Evolutionary conservation across 2,329 filamentous ascomycete genomes (phyloP).

Genomic region (Calonectria honghensis): DNA sequence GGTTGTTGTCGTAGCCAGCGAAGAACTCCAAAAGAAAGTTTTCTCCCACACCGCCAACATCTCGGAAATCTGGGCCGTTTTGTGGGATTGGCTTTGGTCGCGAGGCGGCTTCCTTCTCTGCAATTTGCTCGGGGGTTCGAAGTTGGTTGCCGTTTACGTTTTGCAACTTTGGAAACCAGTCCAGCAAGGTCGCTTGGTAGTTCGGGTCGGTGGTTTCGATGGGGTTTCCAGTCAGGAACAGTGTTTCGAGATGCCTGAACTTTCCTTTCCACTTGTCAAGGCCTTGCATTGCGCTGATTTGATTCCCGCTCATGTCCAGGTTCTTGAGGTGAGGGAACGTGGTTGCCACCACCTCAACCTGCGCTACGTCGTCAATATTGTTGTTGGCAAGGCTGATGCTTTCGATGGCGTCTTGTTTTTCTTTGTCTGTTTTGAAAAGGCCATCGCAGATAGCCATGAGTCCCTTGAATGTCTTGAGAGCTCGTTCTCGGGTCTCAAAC

Average conservation of each 20-base stretch:
- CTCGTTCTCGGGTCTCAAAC: slow-evolving; percentile 81
- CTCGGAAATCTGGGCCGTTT: slow-evolving; percentile 81
- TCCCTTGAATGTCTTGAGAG: slow-evolving; percentile 92
- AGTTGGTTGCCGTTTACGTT: slow-evolving; percentile 85
- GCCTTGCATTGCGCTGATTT: slow-evolving; percentile 79
- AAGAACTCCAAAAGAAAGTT: slow-evolving; percentile 86
- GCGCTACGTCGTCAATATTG: slow-evolving; percentile 81
- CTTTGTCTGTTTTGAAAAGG: slow-evolving; percentile 82
- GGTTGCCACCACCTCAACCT: slow-evolving; percentile 84
- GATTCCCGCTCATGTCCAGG: slow-evolving; percentile 91
- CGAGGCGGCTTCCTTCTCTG: slow-evolving; percentile 69
- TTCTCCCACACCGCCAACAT: slow-evolving; percentile 84
- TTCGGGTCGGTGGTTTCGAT: slow-evolving; percentile 76
- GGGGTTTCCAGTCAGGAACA: slow-evolving; percentile 87
- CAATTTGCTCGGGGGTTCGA: slow-evolving; percentile 82
- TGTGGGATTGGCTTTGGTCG: slow-evolving; percentile 76
- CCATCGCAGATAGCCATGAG: slow-evolving; percentile 90
- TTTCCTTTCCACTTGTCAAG: slow-evolving; percentile 86
- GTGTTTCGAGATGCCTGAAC: slow-evolving; percentile 85
- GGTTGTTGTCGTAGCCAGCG: slow-evolving; percentile 82
- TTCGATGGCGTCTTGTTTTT: slow-evolving; percentile 85
- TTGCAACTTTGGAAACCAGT: slow-evolving; percentile 89
- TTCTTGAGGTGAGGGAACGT: slow-evolving; percentile 92
- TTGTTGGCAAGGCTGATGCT: slow-evolving; percentile 91
- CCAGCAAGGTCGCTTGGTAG: slow-evolving; percentile 81